A percentile compares a stretch with the other conserved stretches of the same genome.
These are phyloP conservation scores for Xylaria sp. DNA, from an alignment of 2,329 filamentous ascomycete species.

Conservation along the genomic window DNA sequence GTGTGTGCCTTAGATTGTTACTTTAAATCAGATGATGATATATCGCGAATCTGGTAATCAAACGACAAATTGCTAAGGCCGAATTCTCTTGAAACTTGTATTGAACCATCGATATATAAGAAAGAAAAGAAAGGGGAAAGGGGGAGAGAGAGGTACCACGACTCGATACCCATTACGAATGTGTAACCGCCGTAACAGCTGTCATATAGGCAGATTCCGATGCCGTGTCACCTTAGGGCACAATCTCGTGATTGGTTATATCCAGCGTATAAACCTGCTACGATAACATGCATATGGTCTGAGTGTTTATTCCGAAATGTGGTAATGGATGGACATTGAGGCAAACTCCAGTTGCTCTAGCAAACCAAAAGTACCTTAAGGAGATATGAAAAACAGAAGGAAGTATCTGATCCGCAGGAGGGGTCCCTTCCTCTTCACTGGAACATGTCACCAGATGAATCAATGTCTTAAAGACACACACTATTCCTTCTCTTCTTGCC, in stretches of 20 bases:
- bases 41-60: not conserved
- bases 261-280: not conserved
- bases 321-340: not conserved
- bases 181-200: not conserved
- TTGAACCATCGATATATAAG: not conserved
- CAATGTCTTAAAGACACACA: not conserved
- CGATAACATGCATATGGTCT: not conserved
- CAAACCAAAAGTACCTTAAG: not conserved
- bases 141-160: not conserved
- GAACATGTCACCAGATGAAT: not conserved
- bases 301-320: not conserved
- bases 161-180: not conserved
- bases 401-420: not conserved
- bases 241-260: not conserved
- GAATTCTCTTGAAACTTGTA: not conserved
- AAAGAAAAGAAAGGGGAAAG: not conserved
- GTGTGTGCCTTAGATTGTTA: not conserved
- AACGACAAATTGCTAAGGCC: not conserved
- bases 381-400: conserved; percentile 1
- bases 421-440: not conserved
- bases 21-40: not conserved
- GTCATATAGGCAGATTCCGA: not conserved
- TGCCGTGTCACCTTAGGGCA: not conserved
- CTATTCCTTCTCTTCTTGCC: not conserved
- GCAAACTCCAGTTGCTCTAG: not conserved